These are phyloP conservation scores for Hanseniaspora clermontiae DNA, from an alignment of 805 yeast genomes.

Conservation along the genomic window DNA sequence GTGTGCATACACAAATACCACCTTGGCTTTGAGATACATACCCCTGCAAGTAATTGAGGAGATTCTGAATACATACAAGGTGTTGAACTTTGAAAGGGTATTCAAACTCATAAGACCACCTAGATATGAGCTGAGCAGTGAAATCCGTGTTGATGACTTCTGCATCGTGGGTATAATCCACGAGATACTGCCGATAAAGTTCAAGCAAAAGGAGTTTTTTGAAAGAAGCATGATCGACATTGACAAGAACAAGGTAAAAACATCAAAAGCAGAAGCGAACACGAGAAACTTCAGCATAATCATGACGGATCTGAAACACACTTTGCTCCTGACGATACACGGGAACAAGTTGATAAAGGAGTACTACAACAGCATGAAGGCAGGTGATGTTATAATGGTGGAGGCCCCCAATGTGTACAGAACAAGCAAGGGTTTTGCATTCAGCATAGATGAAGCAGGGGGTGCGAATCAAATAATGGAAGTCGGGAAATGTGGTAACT, in stretches of 20 bases:
- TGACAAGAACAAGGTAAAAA: not conserved
- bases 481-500: not conserved
- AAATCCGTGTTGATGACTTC: not conserved
- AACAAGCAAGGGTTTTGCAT: not conserved
- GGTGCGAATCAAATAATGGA: constrained; percentile 10
- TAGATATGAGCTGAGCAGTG: constrained; percentile 47
- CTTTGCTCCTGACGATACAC: not conserved
- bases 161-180: constrained; percentile 8
- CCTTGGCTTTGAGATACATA: constrained; percentile 38
- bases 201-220: not conserved
- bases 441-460: constrained; percentile 2
- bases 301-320: constrained; percentile 1
- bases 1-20: constrained; percentile 37
- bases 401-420: constrained; percentile 1
- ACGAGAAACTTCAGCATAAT: constrained; percentile 1
- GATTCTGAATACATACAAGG: constrained; percentile 38
- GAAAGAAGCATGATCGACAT: not conserved
- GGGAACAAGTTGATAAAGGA: constrained; percentile 3
- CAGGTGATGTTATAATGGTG: constrained; percentile 9
- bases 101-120: constrained; percentile 61
- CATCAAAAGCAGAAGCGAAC: not conserved
- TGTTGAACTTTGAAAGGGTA: constrained; percentile 45
- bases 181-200: constrained; percentile 6
- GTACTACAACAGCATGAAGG: constrained; percentile 1
- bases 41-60: constrained; percentile 26